Evolutionary conservation across 1,139 yeast genomes (phyloP), one percentile per base, ranked within the genome.

Genomic region (Scheffersomyces titani): DNA sequence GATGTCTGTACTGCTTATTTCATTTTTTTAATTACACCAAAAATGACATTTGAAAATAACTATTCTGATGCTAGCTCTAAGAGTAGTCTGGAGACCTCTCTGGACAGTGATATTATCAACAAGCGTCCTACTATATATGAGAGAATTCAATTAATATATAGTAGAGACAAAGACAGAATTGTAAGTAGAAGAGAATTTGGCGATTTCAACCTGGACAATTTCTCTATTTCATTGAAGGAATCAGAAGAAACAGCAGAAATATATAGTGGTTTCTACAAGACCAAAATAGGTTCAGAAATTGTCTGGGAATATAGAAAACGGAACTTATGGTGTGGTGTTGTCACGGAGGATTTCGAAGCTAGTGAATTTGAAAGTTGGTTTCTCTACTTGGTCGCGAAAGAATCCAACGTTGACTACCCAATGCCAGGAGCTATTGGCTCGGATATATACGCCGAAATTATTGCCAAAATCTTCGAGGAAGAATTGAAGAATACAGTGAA

Each of bases 401-500:
- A 69, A 19, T 63, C 67, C 6, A 57, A 57, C 20, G 60, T 61
- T 18, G 50, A 49, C 21, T 60, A 59, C 30, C 57, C 61, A 2
- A 55, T 30, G 52, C 54, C 50, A 51, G 52, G 47, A 52, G 55
- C 13, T 45, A 45, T 19, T 46, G 49, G 49, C 4, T 46, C 22
- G 13, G 40, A 53, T 2, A 20, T 24, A 3, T 51, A 52, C 47
- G 63, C 76, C 3, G 56, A 64, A 2, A 30, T 58, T 6, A 65
- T 78, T 54, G 64, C 74, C 3, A 63, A 67, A 1, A 57, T 62
- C 51, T 85, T 84, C 66, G 85, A 74, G 16, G 61, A 65, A 0
- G 71, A 71, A 24, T 69, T 85, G 66, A 84, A 83, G 62, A 82
- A 84, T 62, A 75, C 84, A 3, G 76, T 80, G 19, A 65, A 64